Conservation (phyloP, 345 rosid genomes). For the Salix caprea region DNA sequence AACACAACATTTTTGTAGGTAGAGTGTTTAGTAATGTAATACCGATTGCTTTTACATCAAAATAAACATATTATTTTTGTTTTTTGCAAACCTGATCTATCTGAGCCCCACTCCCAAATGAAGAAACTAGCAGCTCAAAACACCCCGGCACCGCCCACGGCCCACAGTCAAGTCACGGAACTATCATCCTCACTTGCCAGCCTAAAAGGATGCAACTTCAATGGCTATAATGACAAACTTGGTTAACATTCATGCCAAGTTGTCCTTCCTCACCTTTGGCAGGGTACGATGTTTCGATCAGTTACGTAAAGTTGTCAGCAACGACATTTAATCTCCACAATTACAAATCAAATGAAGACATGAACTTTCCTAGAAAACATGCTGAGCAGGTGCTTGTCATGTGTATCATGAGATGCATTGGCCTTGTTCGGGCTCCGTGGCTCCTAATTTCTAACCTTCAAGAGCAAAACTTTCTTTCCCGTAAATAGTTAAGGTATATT, state of each 20-base stretch:
- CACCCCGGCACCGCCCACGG: neutral
- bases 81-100: too few relatives aligned
- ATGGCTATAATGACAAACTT: slow-evolving; percentile 16
- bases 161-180: slow-evolving; percentile 1
- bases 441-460: neutral
- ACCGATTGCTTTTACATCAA: too few relatives aligned
- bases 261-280: neutral
- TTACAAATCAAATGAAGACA: neutral
- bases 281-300: neutral
- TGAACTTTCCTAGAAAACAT: too few relatives aligned
- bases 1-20: too few relatives aligned
- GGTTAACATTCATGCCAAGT: neutral
- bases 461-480: too few relatives aligned
- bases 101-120: too few relatives aligned
- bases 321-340: neutral
- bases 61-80: too few relatives aligned
- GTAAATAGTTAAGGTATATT: too few relatives aligned
- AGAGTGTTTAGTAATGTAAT: too few relatives aligned
- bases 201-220: slow-evolving; percentile 19
- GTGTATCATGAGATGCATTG: neutral
- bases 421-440: neutral
- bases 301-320: neutral
- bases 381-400: neutral
- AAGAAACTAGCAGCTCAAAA: too few relatives aligned
- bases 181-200: slow-evolving; percentile 20